Evolutionary conservation across 441 rosid genomes (phyloP).

Genomic region (Erodium texanum): DNA sequence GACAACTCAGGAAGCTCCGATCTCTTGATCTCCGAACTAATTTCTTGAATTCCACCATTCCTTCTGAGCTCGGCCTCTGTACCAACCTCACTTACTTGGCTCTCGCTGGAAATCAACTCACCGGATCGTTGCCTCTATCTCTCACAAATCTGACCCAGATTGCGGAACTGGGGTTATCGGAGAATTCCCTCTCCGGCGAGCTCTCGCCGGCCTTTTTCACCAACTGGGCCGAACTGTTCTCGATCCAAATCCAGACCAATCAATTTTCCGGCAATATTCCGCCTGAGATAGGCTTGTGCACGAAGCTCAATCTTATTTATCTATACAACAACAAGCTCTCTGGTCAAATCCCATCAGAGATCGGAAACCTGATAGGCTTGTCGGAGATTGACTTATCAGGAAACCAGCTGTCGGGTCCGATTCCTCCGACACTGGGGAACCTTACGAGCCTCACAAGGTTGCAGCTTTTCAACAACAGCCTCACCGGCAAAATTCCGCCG

Average conservation of each 20-base stretch:
- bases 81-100: slow-evolving; percentile 40
- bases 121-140: slow-evolving; percentile 44
- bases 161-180: slow-evolving; percentile 33
- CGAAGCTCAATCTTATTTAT: slow-evolving; percentile 27
- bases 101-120: slow-evolving; percentile 40
- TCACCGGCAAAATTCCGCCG: slow-evolving; percentile 34
- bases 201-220: slow-evolving; percentile 31
- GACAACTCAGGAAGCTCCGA: slow-evolving; percentile 42
- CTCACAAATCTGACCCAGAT: slow-evolving; percentile 39
- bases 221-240: slow-evolving; percentile 39
- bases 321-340: slow-evolving; percentile 36
- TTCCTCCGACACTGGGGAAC: slow-evolving; percentile 33
- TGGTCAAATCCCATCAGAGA: slow-evolving; percentile 38
- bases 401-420: slow-evolving; percentile 32
- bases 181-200: slow-evolving; percentile 38
- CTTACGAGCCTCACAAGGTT: slow-evolving; percentile 19
- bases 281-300: slow-evolving; percentile 30
- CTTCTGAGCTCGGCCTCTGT: slow-evolving; percentile 48
- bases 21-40: slow-evolving; percentile 35
- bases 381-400: slow-evolving; percentile 23
- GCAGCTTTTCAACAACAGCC: slow-evolving; percentile 33
- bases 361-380: slow-evolving; percentile 33
- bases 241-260: slow-evolving; percentile 53
- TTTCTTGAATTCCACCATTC: slow-evolving; percentile 39
- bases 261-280: slow-evolving; percentile 41